phyloP scores from a whole-genome alignment of 2,329 filamentous ascomycete species.

The Colletotrichum sp. region DNA sequence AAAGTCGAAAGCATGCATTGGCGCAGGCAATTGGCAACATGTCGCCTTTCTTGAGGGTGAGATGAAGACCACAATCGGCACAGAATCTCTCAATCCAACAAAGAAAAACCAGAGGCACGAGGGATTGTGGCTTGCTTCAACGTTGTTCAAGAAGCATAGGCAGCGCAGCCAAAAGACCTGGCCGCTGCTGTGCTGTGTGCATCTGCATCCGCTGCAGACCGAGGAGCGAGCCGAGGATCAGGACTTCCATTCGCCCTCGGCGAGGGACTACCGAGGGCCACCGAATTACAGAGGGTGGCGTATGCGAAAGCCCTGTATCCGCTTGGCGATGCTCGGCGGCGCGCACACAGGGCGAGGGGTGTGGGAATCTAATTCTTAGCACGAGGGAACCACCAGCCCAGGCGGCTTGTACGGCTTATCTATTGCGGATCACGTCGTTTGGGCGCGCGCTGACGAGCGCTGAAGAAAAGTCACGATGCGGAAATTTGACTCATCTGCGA shows the following conservation, averaged over 20 bases:
- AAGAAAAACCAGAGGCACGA: neutral
- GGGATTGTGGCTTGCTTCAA: neutral
- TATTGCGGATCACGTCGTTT: constrained; percentile 6
- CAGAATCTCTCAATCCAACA: neutral
- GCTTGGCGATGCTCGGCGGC: neutral
- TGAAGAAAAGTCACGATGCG: constrained; percentile 16
- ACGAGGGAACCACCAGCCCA: neutral
- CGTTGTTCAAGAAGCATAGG: neutral
- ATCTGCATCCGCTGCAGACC: neutral
- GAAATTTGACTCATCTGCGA: constrained; percentile 11
- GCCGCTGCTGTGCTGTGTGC: neutral
- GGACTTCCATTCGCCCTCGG: constrained; percentile 2
- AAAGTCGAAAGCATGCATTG: neutral
- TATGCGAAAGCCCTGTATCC: neutral
- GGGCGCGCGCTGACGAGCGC: constrained; percentile 6
- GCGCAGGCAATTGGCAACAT: neutral
- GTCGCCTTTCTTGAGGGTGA: neutral
- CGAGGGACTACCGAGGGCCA: constrained; percentile 5
- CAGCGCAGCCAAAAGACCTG: neutral
- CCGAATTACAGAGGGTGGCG: neutral
- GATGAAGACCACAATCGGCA: neutral
- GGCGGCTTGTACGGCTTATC: constrained; percentile 12
- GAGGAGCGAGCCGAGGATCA: constrained; percentile 11
- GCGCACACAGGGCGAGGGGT: neutral
- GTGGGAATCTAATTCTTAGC: neutral